A percentile compares a stretch with the other conserved stretches of the same genome.
phyloP scores from a whole-genome alignment of 768 basidiomycete genomes.

The Dentipellis sp. region DNA sequence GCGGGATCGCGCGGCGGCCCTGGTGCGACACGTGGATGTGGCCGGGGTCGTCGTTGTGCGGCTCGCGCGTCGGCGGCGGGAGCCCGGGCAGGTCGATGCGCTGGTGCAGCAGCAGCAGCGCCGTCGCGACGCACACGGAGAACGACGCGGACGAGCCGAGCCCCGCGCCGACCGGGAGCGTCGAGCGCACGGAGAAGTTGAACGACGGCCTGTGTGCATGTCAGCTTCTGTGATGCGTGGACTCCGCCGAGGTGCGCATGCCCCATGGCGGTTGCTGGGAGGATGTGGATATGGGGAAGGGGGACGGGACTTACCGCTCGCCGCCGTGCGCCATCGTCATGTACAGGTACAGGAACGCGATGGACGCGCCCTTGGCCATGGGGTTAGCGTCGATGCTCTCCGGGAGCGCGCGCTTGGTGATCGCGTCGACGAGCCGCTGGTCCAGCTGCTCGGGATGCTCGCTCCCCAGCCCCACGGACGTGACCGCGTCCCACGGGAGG shows the following conservation, averaged over 20 bases:
- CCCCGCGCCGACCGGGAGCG: conserved; percentile 90
- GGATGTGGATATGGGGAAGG: background rate
- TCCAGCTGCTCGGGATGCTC: conserved; percentile 63
- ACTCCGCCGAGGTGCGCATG: background rate
- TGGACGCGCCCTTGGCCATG: conserved; percentile 33
- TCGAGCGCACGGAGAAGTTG: conserved; percentile 76
- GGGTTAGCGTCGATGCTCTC: conserved; percentile 22
- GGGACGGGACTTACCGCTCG: conserved; percentile 44
- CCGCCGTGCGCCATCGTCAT: conserved; percentile 58
- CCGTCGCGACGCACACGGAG: conserved; percentile 77
- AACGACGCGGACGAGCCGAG: conserved; percentile 96
- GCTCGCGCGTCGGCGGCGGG: conserved; percentile 33
- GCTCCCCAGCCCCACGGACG: conserved; percentile 39
- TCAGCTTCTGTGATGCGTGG: background rate
- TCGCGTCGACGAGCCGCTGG: conserved; percentile 60
- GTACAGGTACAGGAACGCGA: conserved; percentile 91
- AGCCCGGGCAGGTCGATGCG: conserved; percentile 53
- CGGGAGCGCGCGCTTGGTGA: conserved; percentile 39
- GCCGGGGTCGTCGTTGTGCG: conserved; percentile 27
- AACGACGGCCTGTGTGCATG: conserved; percentile 50
- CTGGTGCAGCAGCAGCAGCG: conserved; percentile 67
- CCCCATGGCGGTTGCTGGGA: background rate
- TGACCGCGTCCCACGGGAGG: conserved; percentile 74
- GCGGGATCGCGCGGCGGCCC: conserved; percentile 57
- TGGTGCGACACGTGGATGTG: conserved; percentile 57